Conservation (phyloP, 1,284 basidiomycete genomes). For the Boletus sp. region DNA sequence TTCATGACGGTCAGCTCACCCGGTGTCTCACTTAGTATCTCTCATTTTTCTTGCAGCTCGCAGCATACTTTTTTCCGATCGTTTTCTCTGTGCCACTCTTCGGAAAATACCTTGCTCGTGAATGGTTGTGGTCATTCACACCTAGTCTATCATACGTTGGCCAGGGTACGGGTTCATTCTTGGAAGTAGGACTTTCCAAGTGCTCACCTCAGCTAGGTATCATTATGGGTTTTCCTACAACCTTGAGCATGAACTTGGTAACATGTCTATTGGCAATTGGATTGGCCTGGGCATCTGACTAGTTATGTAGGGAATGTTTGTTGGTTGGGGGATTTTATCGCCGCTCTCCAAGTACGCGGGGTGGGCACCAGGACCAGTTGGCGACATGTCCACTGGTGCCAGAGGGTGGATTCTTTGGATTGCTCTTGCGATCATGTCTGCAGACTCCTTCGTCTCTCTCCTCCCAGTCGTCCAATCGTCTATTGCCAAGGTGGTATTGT, state of each 20-base stretch:
- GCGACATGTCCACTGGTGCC: constrained; percentile 79
- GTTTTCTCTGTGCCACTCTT: constrained; percentile 91
- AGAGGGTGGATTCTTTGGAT: constrained; percentile 95
- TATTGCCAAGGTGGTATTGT: constrained; percentile 39
- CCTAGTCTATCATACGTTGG: constrained; percentile 90
- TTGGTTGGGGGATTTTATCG: constrained; percentile 90
- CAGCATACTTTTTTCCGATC: constrained; percentile 83
- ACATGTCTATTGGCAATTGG: constrained; percentile 18
- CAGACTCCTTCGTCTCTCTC: constrained; percentile 85
- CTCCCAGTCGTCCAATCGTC: constrained; percentile 64
- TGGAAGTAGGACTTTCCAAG: not conserved
- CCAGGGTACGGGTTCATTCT: constrained; percentile 53
- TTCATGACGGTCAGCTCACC: constrained; percentile 61
- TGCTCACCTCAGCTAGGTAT: constrained; percentile 56
- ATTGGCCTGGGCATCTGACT: constrained; percentile 3
- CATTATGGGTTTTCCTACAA: constrained; percentile 97
- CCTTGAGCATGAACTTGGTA: constrained; percentile 87
- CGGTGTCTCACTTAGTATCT: not conserved
- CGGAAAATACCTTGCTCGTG: constrained; percentile 77
- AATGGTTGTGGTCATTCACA: constrained; percentile 95
- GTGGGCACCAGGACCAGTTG: constrained; percentile 89
- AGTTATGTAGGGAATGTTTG: constrained; percentile 77
- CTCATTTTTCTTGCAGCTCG: constrained; percentile 46
- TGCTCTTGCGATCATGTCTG: constrained; percentile 91
- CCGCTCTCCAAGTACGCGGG: constrained; percentile 78